phyloP scores from a whole-genome alignment of 441 rosid species.

The Theobroma grandiflorum region DNA sequence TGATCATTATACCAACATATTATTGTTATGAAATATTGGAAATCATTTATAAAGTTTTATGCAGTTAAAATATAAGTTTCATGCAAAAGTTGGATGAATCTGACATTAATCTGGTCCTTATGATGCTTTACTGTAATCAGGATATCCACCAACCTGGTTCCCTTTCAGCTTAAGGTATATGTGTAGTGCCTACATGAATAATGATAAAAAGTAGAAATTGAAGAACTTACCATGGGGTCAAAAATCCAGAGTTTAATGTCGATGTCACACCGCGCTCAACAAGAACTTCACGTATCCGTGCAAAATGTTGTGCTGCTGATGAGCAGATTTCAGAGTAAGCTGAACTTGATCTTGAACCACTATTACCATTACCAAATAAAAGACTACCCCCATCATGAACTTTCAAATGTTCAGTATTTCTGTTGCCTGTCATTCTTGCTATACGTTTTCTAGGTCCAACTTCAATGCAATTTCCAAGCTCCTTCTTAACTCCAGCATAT shows the following conservation, averaged over 20 bases:
- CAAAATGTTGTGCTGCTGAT: constrained; percentile 94
- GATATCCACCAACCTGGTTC: background rate
- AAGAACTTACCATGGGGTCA: constrained; percentile 87
- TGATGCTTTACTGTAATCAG: background rate
- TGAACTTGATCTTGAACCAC: constrained; percentile 61
- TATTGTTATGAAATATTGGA: background rate
- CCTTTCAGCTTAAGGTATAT: background rate
- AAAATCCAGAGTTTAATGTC: constrained; percentile 88
- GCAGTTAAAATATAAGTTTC: background rate
- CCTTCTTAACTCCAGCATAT: constrained; percentile 68
- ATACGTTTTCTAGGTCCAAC: constrained; percentile 77
- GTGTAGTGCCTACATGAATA: background rate
- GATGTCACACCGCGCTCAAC: constrained; percentile 92
- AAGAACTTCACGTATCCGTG: constrained; percentile 89
- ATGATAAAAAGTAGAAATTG: background rate
- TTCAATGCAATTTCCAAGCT: constrained; percentile 68
- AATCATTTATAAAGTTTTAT: background rate
- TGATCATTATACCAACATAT: background rate
- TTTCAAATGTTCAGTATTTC: constrained; percentile 59
- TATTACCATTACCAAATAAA: constrained; percentile 64
- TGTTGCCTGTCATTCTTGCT: constrained; percentile 66
- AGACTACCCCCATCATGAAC: constrained; percentile 63
- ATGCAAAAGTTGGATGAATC: background rate
- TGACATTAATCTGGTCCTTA: background rate
- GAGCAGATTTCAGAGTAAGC: constrained; percentile 89